Base-by-base conservation (phyloP, 805 yeast genomes). In the Starmerella floricola region DNA sequence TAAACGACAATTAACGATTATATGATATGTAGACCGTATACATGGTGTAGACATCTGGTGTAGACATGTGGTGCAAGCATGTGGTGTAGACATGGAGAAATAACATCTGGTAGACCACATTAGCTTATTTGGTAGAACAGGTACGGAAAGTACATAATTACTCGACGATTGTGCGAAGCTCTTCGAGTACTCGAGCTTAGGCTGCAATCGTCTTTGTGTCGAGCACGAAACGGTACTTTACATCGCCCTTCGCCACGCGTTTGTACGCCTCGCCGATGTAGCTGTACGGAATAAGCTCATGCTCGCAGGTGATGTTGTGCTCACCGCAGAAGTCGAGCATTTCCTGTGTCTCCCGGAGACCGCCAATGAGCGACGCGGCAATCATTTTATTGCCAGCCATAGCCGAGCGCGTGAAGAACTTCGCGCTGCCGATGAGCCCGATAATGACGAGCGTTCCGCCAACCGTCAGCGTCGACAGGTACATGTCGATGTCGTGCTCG, bases 261-360 rank as follows among this genome's bases (percentile, higher is more conserved):
- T 41, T 38, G 36, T 41, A 51, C 5, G 53, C 55, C 34, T 41
- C 42, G 36, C 37, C 41, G 40, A 54, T 40, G 23, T 51, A 21
- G 20, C 40, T 30, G 61, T 78, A 67, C 21, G 74, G 72, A 38
- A 79, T 62, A 21, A 66, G 64, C 62, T 79, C 84, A 40, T 72
- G 68, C 79, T 81, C 76, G 18, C 83, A 76, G 43, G 63, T 66
- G 55, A 79, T 66, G 32, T 67, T 61, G 52, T 76, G 67, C 51
- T 75, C 68, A 17, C 72, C 73, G 17, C 86, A 81, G 48, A 81
- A 57, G 34, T 74, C 64, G 52, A 82, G 67, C 76, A 82, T 71
- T 50, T 77, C 79, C 35, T 66, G 57, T 52, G 79, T 79, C 62
- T 80, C 87, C 38, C 59, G 60, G 58, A 76, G 74, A 36, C 79